Percentiles rank a stretch among this genome's conserved stretches.
Evolutionary conservation across 176 grass and related monocot species (phyloP).

Genomic region (Triticum monococcum): DNA sequence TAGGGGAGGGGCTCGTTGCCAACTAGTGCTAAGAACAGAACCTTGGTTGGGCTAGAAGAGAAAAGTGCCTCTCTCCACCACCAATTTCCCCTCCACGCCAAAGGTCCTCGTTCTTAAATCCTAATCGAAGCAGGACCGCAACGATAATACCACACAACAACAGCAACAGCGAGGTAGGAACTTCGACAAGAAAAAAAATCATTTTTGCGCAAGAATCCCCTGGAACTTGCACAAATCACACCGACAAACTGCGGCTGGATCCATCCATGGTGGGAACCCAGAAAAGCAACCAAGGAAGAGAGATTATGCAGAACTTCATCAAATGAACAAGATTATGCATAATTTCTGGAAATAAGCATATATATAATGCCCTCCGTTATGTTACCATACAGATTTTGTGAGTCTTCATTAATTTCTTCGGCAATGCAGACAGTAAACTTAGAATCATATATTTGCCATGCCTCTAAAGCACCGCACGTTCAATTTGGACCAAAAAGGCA

Average conservation of each 20-base stretch:
- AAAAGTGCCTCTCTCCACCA: not conserved
- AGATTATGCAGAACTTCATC: not conserved
- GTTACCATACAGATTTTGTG: not conserved
- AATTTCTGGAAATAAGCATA: not conserved
- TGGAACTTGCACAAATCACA: slow-evolving; percentile 29
- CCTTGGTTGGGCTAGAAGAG: not conserved
- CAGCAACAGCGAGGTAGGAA: not conserved
- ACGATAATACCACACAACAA: slow-evolving; percentile 26
- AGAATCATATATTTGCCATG: not conserved
- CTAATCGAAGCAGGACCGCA: not conserved
- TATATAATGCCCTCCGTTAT: not conserved
- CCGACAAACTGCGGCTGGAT: not conserved
- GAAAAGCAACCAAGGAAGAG: no score
- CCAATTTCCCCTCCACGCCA: not conserved
- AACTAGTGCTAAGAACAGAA: not conserved
- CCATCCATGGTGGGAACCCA: no score
- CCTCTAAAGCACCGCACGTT: not conserved
- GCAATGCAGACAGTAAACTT: not conserved
- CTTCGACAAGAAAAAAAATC: not conserved
- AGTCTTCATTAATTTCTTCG: not conserved
- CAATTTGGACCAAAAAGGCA: not conserved
- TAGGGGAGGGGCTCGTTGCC: not conserved
- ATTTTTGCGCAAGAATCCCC: slow-evolving; percentile 39
- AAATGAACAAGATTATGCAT: not conserved
- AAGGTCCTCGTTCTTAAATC: not conserved